These are phyloP conservation scores for Sphaerobolus stellatus DNA, from an alignment of 1,284 basidiomycete genomes.

Conservation along the genomic window DNA sequence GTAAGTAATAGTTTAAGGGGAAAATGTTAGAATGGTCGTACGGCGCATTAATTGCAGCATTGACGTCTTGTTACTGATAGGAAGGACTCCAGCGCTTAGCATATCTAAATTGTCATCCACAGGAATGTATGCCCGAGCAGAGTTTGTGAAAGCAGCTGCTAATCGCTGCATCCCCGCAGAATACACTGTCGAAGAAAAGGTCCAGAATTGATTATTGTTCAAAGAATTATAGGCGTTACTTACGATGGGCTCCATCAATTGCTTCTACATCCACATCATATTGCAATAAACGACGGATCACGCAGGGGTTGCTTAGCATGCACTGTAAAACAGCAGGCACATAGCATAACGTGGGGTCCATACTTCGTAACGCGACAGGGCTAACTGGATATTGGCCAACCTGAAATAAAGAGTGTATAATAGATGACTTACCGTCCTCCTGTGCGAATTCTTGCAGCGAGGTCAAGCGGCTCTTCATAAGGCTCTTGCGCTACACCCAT, in stretches of 20 bases:
- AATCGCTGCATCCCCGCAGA: conserved; percentile 1
- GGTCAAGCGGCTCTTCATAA: conserved; percentile 8
- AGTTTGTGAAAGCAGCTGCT: background rate
- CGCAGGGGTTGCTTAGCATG: conserved; percentile 1
- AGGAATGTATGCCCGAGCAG: conserved; percentile 8
- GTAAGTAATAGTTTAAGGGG: background rate
- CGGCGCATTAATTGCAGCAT: background rate
- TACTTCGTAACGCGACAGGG: conserved; percentile 8
- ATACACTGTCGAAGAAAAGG: background rate
- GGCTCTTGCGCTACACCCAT: conserved; percentile 8
- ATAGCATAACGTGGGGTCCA: conserved; percentile 2
- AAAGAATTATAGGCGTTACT: background rate
- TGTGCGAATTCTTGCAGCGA: conserved; percentile 3
- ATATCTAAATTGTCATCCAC: conserved; percentile 3
- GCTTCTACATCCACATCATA: background rate
- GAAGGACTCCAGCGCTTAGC: background rate
- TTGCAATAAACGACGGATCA: background rate
- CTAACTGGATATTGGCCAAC: background rate
- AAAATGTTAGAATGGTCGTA: too few species aligned
- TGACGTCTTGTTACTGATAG: conserved; percentile 2
- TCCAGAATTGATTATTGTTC: background rate
- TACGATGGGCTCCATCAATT: background rate
- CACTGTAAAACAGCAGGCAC: conserved; percentile 9
- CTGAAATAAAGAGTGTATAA: background rate
- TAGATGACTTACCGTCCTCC: conserved; percentile 1